Evolutionary conservation across 768 basidiomycete species (phyloP).

Genomic region (Galerina marginata): DNA sequence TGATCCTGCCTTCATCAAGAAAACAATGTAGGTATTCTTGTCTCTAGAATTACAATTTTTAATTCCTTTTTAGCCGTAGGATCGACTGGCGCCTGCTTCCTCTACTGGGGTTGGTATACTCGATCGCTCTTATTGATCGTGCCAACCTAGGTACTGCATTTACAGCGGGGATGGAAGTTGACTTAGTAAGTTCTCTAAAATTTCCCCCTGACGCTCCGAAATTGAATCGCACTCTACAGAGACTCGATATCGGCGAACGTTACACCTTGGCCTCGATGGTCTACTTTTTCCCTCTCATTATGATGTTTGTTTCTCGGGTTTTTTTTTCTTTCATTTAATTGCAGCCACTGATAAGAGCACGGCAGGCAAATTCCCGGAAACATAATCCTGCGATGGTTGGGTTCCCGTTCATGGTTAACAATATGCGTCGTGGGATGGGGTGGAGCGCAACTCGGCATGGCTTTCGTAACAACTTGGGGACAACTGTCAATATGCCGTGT

Average conservation of each 20-base stretch:
- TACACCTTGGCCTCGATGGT: constrained; percentile 42
- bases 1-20: constrained; percentile 21
- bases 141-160: constrained; percentile 41
- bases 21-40: constrained; percentile 19
- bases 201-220: constrained; percentile 22
- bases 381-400: constrained; percentile 30
- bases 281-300: constrained; percentile 42
- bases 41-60: too few relatives aligned
- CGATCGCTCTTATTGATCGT: constrained; percentile 40
- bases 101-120: constrained; percentile 39
- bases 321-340: neutral
- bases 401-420: constrained; percentile 32
- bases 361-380: constrained; percentile 39
- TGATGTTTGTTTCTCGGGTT: constrained; percentile 33
- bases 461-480: constrained; percentile 35
- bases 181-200: constrained; percentile 27
- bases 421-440: constrained; percentile 36
- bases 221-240: constrained; percentile 8
- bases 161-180: constrained; percentile 41
- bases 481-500: constrained; percentile 32
- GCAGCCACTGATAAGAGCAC: neutral
- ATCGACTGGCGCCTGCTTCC: constrained; percentile 43
- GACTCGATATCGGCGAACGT: constrained; percentile 27
- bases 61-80: constrained; percentile 25
- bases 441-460: constrained; percentile 38